Evolutionary conservation across 78 protist species (phyloP), one percentile per base, ranked within the genome.

Genomic region (Pigoraptor vietnamica): DNA sequence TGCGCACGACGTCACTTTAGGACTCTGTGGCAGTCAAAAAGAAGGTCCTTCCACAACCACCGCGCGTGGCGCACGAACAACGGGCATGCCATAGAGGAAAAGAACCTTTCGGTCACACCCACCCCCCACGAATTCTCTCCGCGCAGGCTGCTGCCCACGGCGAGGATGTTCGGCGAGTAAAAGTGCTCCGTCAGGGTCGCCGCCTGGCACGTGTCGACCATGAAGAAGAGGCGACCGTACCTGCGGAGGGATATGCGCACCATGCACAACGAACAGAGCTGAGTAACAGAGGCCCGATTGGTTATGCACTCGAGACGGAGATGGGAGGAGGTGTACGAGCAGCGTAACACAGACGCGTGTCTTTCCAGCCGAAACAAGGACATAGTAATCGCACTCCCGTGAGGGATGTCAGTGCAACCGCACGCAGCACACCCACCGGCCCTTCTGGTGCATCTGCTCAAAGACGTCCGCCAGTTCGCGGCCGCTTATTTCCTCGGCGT

Each of bases 141-240:
- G 56, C 23, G 40, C 40, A 38, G 48, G 25, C 93, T 81, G 24
- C 94, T 83, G 24, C 96, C 97, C 29, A 94, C 90, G 23, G 98
- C 94, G 33, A 97, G 38, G n/a, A 97, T 93, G 86, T 91, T 21
- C 14, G 97, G 97, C 1, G 94, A 87, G 36, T 91, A 37, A 35
- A 95, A 67, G 37, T 87, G 32, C 56, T 82, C 84, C 93, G 39
- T 37, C 82, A 98, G 79, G 0, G 99, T 96, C 36, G 90, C 95
- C 0, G 99, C 99, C 87, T 98, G 99, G 82, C 99, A 98, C 14
- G 99, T 98, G 94, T 98, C 99, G 32, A 92, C 94, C 92, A 96
- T 92, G 89, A 98, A 94, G 79, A 98, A 83, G n/a, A 96, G 81
- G 40, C 93, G 95, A 36, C 94, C 93, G 95, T 95, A 96, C 86